Percentiles rank a stretch among this genome's conserved stretches.
Evolutionary conservation across 1,284 basidiomycete species (phyloP).

Genomic region (Thelephora terrestris): DNA sequence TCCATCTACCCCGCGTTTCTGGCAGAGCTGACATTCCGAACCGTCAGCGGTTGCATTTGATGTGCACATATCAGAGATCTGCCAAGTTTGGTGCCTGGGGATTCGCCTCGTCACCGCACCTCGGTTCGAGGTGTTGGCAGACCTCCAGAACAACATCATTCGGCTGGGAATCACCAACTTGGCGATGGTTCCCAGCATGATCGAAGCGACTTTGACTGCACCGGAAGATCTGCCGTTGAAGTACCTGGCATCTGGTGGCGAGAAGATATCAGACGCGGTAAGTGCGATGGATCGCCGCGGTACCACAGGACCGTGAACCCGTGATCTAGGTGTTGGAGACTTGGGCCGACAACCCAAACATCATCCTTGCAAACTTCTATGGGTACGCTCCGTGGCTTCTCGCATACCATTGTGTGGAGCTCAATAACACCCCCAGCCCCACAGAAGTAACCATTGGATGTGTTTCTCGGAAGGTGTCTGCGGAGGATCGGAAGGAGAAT

Average conservation of each 20-base stretch:
- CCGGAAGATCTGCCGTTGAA: slow-evolving; percentile 28
- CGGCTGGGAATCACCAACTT: slow-evolving; percentile 39
- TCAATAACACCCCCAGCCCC: slow-evolving; percentile 17
- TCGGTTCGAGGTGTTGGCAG: slow-evolving; percentile 35
- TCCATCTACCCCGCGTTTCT: background rate
- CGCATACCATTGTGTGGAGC: background rate
- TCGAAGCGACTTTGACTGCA: slow-evolving; percentile 39
- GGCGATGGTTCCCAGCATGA: slow-evolving; percentile 43
- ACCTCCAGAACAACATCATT: slow-evolving; percentile 33
- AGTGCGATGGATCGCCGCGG: slow-evolving; percentile 9
- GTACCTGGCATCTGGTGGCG: slow-evolving; percentile 41
- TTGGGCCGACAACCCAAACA: slow-evolving; percentile 35
- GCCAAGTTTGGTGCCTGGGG: slow-evolving; percentile 33
- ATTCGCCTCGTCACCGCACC: slow-evolving; percentile 35
- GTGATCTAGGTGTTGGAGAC: slow-evolving; percentile 35
- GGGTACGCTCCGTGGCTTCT: slow-evolving; percentile 24
- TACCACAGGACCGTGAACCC: background rate
- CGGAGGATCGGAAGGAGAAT: slow-evolving; percentile 31
- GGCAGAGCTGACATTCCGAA: slow-evolving; percentile 21
- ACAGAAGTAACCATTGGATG: slow-evolving; percentile 44
- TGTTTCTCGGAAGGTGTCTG: slow-evolving; percentile 34
- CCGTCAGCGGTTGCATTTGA: slow-evolving; percentile 32
- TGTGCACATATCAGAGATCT: slow-evolving; percentile 38
- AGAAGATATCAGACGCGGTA: slow-evolving; percentile 45
- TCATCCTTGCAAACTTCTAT: slow-evolving; percentile 41